Conservation (phyloP, 129 eudicot species). For the Chrysanthemum seticuspe region DNA sequence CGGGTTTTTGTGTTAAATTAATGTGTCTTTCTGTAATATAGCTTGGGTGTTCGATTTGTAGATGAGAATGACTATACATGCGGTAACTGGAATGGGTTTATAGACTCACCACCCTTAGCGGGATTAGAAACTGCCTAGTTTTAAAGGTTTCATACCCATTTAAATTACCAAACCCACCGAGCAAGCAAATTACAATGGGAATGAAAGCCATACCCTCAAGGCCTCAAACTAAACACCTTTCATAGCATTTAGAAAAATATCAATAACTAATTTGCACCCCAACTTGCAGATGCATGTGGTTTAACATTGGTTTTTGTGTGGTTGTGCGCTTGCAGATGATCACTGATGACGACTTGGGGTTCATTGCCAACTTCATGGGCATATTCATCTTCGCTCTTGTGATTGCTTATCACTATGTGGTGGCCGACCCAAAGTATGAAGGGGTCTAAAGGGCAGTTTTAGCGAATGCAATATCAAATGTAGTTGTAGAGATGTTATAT, state of each 20-base stretch:
- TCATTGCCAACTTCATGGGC: constrained; percentile 70
- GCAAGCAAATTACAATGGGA: background rate
- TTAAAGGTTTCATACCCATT: no score
- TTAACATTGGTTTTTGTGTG: constrained; percentile 7
- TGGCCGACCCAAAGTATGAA: constrained; percentile 72
- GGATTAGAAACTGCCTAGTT: no score
- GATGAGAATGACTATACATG: no score
- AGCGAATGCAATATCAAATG: constrained; percentile 2
- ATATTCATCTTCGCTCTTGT: constrained; percentile 52
- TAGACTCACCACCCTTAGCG: no score
- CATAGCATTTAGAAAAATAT: no score
- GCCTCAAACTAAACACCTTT: no score
- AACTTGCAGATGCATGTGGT: background rate
- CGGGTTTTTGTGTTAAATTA: no score
- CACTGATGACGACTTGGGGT: constrained; percentile 66
- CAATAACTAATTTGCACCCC: no score
- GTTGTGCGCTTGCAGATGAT: constrained; percentile 58
- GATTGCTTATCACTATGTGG: constrained; percentile 66
- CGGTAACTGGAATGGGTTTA: no score
- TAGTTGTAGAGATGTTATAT: constrained; percentile 24
- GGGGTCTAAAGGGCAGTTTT: constrained; percentile 28
- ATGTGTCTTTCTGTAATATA: no score
- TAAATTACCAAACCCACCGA: no score
- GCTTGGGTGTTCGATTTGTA: no score
- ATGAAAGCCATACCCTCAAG: background rate